Conservation (phyloP, 1,139 yeast species). For the Eremothecium gossypii region DNA sequence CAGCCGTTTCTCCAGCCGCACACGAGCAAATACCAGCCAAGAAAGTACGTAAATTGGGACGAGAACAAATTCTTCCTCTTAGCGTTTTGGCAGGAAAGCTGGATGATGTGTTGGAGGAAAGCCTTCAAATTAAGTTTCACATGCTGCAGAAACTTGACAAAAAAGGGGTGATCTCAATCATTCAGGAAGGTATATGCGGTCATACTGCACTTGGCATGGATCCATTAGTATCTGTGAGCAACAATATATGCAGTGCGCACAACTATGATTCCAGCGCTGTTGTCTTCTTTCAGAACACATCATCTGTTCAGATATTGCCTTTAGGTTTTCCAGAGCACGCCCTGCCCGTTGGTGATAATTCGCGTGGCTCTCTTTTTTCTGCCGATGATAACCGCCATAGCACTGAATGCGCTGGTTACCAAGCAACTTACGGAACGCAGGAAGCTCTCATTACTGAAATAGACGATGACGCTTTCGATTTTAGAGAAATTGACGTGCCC, state of each 20-base stretch:
- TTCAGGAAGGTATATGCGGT: constrained; percentile 16
- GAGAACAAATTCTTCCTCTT: neutral
- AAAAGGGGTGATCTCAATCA: constrained; percentile 8
- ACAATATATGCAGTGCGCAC: constrained; percentile 19
- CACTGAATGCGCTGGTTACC: no score
- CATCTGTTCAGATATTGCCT: constrained; percentile 2
- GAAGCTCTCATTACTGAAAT: neutral
- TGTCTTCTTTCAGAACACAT: constrained; percentile 18
- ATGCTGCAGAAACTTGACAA: constrained; percentile 5
- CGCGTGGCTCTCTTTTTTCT: no score
- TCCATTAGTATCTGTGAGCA: constrained; percentile 16
- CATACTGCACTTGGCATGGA: constrained; percentile 14
- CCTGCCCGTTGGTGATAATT: no score
- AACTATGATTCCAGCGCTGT: constrained; percentile 21
- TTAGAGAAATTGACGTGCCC: neutral
- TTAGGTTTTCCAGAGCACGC: no score
- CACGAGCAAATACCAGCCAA: neutral
- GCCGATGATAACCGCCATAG: no score
- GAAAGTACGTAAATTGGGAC: neutral
- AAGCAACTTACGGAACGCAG: no score
- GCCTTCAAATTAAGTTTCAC: neutral
- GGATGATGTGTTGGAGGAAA: neutral
- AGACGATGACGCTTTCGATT: constrained; percentile 1
- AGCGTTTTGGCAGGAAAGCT: neutral
- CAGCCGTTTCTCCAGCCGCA: no score